Base-by-base conservation (phyloP, 2,329 filamentous ascomycete species). In the Fusarium burgessii region DNA sequence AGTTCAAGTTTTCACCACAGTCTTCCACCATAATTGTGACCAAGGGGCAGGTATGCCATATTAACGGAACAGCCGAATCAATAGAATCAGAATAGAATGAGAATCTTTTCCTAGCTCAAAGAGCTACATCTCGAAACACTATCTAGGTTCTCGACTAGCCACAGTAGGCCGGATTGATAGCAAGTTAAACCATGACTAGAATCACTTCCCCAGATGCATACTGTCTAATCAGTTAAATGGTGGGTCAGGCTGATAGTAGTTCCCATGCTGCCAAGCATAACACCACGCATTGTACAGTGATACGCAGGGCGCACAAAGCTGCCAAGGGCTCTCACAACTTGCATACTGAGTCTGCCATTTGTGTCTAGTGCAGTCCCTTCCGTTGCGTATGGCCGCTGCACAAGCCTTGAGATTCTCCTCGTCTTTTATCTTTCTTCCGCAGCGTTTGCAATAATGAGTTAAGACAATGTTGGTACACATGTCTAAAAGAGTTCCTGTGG, bases 1-100 rank as follows among this genome's bases (percentile, higher is more conserved):
- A n/a, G n/a, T n/a, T n/a, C n/a, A n/a, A n/a, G 2, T 10, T 18
- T 7, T 12, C 7, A 33, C 11, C 3, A 23, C 4, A 14, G 1
- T 2, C 11, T 18, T 35, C 11, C 4, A 18, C 3, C 2, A 18
- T 23, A 0, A n/a, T n/a, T 2, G 2, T 35, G 11, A 6, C 3
- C 4, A 7, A 25, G 14, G 3, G 4, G 1, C 6, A 12, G 6
- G 2, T 10, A 5, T 0, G n/a, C 6, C 0, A 3, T 36, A 11
- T n/a, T 15, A 4, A n/a, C 5, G 6, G 2, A 13, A 7, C 1
- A 35, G 13, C 14, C 23, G 5, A 23, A 23, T 23, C 5, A 23
- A 5, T 23, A 23, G 23, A 23, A 23, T 23, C 5, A 23, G 23
- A 23, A 5, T 23, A 23, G 23, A 23, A 23, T 23, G 23, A 23